A percentile compares a stretch with the other conserved stretches of the same genome.
Evolutionary conservation across 495 filamentous ascomycete genomes (phyloP).

Genomic region (Elasticomyces elasticus): DNA sequence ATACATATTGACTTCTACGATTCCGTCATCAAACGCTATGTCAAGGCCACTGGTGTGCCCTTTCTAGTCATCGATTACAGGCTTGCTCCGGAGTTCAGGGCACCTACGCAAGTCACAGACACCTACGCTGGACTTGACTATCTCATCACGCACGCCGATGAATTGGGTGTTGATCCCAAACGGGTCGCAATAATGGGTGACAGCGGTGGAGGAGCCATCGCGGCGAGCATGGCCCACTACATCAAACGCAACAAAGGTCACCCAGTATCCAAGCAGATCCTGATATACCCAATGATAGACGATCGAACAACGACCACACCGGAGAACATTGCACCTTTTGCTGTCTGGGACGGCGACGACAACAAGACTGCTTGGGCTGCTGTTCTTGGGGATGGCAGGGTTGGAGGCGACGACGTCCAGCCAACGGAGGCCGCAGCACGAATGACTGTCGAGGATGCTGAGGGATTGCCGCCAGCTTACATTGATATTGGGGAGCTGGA

Average conservation of each 20-base stretch:
- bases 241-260: constrained; percentile 27
- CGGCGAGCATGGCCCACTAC: constrained; percentile 20
- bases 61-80: constrained; percentile 33
- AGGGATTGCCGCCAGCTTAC: constrained; percentile 13
- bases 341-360: constrained; percentile 2
- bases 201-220: constrained; percentile 28
- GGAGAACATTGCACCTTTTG: constrained; percentile 12
- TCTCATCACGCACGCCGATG: constrained; percentile 17
- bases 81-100: constrained; percentile 24
- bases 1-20: constrained; percentile 3
- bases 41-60: constrained; percentile 15
- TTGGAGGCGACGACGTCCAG: background rate
- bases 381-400: constrained; percentile 10
- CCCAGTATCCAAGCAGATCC: constrained; percentile 37
- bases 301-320: constrained; percentile 15
- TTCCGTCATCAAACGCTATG: constrained; percentile 11
- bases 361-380: constrained; percentile 18
- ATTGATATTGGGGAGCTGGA: constrained; percentile 21
- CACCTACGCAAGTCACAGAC: constrained; percentile 23
- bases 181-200: constrained; percentile 24
- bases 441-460: constrained; percentile 10
- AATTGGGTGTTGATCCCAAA: constrained; percentile 25
- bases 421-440: constrained; percentile 6
- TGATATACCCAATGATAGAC: constrained; percentile 45
- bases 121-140: constrained; percentile 26